These are phyloP conservation scores for Chalaropsis ovoidea DNA, from an alignment of 2,329 filamentous ascomycete genomes.

Conservation along the genomic window DNA sequence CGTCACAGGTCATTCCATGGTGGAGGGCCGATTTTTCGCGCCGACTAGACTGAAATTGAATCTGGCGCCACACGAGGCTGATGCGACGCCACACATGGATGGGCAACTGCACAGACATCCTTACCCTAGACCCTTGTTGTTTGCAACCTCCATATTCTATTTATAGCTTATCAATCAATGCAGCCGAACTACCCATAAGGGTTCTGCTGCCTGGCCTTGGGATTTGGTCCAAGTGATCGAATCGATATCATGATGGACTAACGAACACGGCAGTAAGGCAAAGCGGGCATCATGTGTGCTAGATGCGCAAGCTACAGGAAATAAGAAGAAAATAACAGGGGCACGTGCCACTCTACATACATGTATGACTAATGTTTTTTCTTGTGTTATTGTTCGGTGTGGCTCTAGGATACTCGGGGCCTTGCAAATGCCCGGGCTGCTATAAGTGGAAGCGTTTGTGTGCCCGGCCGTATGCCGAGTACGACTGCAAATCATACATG, in stretches of 20 bases:
- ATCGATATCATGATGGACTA: neutral
- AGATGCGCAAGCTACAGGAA: no score
- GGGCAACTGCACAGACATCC: neutral
- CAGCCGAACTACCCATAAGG: neutral
- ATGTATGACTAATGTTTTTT: neutral
- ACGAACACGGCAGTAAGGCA: no score
- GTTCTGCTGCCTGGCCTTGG: neutral
- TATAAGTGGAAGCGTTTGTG: neutral
- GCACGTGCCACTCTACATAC: neutral
- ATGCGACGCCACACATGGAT: neutral
- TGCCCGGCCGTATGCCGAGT: neutral
- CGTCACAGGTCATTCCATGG: slow-evolving; percentile 10
- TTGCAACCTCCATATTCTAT: neutral
- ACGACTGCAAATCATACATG: neutral
- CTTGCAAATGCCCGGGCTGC: neutral
- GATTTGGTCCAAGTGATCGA: neutral
- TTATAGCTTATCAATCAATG: neutral
- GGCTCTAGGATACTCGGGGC: neutral
- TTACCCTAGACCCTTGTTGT: neutral
- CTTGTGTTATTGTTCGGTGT: neutral
- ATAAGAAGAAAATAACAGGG: neutral
- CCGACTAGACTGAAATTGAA: slow-evolving; percentile 12
- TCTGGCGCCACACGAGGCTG: slow-evolving; percentile 20
- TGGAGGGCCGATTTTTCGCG: slow-evolving; percentile 21
- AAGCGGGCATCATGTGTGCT: no score